Conservation (phyloP, 2,329 filamentous ascomycete genomes). For the Fusarium graminum region DNA sequence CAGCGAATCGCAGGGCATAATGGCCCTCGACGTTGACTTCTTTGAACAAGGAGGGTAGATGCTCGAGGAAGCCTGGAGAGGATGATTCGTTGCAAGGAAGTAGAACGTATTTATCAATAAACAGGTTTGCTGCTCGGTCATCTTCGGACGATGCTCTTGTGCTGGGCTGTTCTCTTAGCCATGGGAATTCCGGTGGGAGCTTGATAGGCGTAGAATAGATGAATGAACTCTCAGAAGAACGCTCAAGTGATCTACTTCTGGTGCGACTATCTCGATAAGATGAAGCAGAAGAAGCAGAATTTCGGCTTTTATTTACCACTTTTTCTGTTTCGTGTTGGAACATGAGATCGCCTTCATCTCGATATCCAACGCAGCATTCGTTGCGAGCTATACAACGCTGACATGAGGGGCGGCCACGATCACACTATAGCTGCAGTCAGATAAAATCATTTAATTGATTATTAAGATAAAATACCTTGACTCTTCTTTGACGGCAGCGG, state of each 20-base stretch:
- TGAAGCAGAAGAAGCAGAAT: constrained; percentile 8
- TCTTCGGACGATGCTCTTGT: constrained; percentile 24
- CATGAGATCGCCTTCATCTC: constrained; percentile 54
- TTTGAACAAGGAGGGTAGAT: constrained; percentile 55
- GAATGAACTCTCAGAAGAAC: constrained; percentile 3
- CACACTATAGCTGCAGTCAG: constrained; percentile 44
- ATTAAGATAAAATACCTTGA: constrained; percentile 38
- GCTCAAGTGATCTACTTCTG: constrained; percentile 36
- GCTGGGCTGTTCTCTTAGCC: constrained; percentile 39
- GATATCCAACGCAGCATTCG: constrained; percentile 56
- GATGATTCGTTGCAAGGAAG: constrained; percentile 55
- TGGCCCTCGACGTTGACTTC: constrained; percentile 56
- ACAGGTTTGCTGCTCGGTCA: constrained; percentile 50
- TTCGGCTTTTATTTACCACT: constrained; percentile 39
- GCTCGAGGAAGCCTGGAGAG: constrained; percentile 56
- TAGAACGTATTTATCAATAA: constrained; percentile 57
- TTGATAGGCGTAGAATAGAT: neutral
- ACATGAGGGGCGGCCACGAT: constrained; percentile 53
- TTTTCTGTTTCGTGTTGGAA: constrained; percentile 56
- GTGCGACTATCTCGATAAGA: constrained; percentile 18
- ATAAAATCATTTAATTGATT: neutral
- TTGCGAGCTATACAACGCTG: constrained; percentile 55
- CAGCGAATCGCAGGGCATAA: constrained; percentile 55
- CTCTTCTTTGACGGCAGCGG: constrained; percentile 51
- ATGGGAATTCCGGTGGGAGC: constrained; percentile 36